A percentile compares a stretch with the other conserved stretches of the same genome.
Conservation (phyloP, 1,284 basidiomycete species). For the Mixia osmundae region DNA sequence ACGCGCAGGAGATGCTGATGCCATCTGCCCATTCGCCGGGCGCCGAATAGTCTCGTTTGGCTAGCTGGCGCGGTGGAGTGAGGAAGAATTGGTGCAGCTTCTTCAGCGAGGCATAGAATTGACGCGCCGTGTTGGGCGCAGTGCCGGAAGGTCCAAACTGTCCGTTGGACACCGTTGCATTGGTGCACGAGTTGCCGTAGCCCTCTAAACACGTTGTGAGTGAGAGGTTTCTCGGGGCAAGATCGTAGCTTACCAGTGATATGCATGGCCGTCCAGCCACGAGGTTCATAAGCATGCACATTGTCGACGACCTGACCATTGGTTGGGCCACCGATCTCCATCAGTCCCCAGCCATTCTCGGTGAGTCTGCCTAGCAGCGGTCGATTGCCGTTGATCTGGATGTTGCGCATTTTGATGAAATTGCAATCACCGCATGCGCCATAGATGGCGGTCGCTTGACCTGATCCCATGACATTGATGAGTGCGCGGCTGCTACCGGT, state of each 20-base stretch:
- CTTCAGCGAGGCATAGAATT: slow-evolving; percentile 5
- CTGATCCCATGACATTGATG: slow-evolving; percentile 20
- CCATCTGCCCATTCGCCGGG: slow-evolving; percentile 40
- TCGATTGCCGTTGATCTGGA: slow-evolving; percentile 23
- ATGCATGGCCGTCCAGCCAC: slow-evolving; percentile 16
- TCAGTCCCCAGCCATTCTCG: slow-evolving; percentile 18
- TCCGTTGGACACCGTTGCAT: slow-evolving; percentile 13
- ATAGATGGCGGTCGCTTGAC: slow-evolving; percentile 16
- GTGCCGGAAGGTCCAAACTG: slow-evolving; percentile 15
- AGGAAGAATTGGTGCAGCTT: slow-evolving; percentile 1
- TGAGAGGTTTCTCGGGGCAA: neutral
- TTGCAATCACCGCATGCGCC: slow-evolving; percentile 15
- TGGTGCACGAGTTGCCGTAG: slow-evolving; percentile 8
- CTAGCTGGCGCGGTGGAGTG: slow-evolving; percentile 1
- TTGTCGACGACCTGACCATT: slow-evolving; percentile 13
- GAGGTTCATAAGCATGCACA: slow-evolving; percentile 13
- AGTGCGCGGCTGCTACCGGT: slow-evolving; percentile 23
- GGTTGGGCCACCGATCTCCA: slow-evolving; percentile 24
- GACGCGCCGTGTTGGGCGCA: slow-evolving; percentile 11
- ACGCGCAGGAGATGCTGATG: slow-evolving; percentile 48
- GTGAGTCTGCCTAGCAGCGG: slow-evolving; percentile 17
- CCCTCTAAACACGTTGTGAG: slow-evolving; percentile 8
- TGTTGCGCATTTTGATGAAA: slow-evolving; percentile 10
- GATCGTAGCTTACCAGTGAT: slow-evolving; percentile 8
- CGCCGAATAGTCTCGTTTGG: neutral